Base-by-base conservation (phyloP, 768 basidiomycete genomes). In the Suillus americanus region DNA sequence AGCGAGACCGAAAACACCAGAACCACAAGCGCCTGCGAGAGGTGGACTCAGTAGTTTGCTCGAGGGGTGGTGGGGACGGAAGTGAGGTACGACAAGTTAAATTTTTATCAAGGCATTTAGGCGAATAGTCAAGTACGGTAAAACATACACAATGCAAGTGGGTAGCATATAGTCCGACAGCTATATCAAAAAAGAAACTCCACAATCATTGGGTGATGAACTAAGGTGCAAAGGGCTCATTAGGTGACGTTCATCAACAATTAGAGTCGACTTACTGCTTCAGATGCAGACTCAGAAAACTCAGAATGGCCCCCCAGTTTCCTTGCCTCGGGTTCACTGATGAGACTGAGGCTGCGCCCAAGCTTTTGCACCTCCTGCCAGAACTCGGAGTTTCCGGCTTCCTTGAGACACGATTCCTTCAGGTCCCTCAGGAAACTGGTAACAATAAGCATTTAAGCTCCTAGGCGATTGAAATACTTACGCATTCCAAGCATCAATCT, bases 401-500 rank as follows among this genome's bases (percentile, higher is more conserved):
- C 69, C 6, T 78, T 70, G 2, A 79, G 62, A 68, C 91, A 93
- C 14, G 79, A 82, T 14, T 80, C 71, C 68, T 86, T 88, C 23
- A 94, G 76, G 25, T 85, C 79, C 16, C 71, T 75, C 54, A 94
- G 66, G 71, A 92, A 92, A 18, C 92, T 93, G 60, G 6, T 38
- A 54, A 61, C 25, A 54, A 28, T 60, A 35, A 61, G 57, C 5
- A 59, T 54, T 46, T 35, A 46, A 61, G 53, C 28, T 18, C 45
- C 5, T 18, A 25, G 16, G 18, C 7, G 12, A 60, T 35, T n/a
- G 48, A 37, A 35, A 61, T 23, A 79, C 85, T 68, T 67, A 90
- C 89, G 71, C 77, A 75, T 95, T 94, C 92, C 92, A 95, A 38
- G 84, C 85, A 53, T 90, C 89, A 43, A 94, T 85, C 74, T 94